A percentile compares a stretch with the other conserved stretches of the same genome.
These are phyloP conservation scores for Pestalotiopsis sp. DNA, from an alignment of 2,329 filamentous ascomycete genomes.

Conservation along the genomic window DNA sequence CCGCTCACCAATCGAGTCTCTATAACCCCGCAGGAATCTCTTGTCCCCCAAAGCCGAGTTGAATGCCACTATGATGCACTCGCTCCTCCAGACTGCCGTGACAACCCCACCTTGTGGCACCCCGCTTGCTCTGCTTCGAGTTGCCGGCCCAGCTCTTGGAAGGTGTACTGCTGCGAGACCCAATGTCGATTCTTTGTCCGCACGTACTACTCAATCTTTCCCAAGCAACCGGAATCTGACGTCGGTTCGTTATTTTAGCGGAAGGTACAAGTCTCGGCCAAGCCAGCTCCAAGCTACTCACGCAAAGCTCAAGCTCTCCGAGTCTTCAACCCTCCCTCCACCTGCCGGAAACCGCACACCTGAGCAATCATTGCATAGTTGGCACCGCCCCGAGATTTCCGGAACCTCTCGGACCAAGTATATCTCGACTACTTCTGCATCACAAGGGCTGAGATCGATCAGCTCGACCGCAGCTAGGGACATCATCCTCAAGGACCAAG, in stretches of 20 bases:
- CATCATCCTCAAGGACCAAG: not conserved
- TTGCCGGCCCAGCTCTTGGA: constrained; percentile 1
- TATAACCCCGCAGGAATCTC: constrained; percentile 4
- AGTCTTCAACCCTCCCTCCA: not conserved
- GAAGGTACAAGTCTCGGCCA: not conserved
- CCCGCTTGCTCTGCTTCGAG: constrained; percentile 8
- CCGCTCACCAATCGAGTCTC: not conserved
- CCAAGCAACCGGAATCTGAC: not conserved
- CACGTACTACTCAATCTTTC: not conserved
- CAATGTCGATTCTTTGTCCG: not conserved
- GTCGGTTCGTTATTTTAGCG: not conserved
- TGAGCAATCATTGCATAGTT: not conserved
- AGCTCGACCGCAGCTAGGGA: not conserved
- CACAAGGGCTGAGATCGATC: not conserved
- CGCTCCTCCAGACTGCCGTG: constrained; percentile 1
- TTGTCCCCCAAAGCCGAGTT: not conserved
- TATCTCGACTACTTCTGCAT: not conserved
- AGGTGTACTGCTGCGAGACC: not conserved
- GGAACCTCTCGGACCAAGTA: not conserved
- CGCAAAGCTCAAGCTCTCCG: not conserved
- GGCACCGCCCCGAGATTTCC: not conserved
- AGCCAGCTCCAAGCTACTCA: not conserved
- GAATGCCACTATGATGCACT: constrained; percentile 6
- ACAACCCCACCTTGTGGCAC: constrained; percentile 11
- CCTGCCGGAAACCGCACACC: not conserved